phyloP scores from a whole-genome alignment of 805 yeast species.

The Phaffomyces opuntiae region DNA sequence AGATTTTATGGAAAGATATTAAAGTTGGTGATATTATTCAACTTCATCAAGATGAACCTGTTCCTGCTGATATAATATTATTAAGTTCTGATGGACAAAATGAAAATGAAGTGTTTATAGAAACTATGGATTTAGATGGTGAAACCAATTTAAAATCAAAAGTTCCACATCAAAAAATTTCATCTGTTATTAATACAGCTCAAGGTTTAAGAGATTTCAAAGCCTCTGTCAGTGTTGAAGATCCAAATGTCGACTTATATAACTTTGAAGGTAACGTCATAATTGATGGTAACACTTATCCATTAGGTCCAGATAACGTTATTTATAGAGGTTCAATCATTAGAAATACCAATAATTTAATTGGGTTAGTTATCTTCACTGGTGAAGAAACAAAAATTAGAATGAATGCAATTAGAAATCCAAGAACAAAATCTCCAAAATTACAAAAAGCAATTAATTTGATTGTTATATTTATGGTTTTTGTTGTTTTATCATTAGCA shows the following conservation, averaged over 20 bases:
- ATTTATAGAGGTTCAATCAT: constrained; percentile 84
- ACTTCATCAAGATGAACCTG: constrained; percentile 76
- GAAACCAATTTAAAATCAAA: constrained; percentile 86
- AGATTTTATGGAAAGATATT: constrained; percentile 62
- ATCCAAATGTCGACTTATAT: constrained; percentile 87
- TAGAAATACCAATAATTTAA: constrained; percentile 68
- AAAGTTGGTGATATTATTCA: constrained; percentile 83
- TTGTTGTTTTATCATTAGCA: constrained; percentile 66
- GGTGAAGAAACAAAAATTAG: constrained; percentile 96
- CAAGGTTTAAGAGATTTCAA: constrained; percentile 41
- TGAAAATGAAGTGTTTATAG: constrained; percentile 62
- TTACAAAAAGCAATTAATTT: constrained; percentile 75
- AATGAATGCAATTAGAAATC: constrained; percentile 88
- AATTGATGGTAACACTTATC: constrained; percentile 33
- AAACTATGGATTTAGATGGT: constrained; percentile 97
- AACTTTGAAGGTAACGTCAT: constrained; percentile 78
- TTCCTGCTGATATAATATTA: constrained; percentile 85
- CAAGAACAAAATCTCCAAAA: constrained; percentile 90
- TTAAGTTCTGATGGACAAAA: constrained; percentile 57
- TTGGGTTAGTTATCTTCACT: constrained; percentile 83
- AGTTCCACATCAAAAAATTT: constrained; percentile 57
- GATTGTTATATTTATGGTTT: constrained; percentile 84
- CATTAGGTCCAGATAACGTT: constrained; percentile 78
- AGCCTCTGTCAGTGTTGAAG: constrained; percentile 65
- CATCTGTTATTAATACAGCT: constrained; percentile 43